These are phyloP conservation scores for Aspergillus amoenus DNA, from an alignment of 2,329 filamentous ascomycete genomes.

Conservation along the genomic window DNA sequence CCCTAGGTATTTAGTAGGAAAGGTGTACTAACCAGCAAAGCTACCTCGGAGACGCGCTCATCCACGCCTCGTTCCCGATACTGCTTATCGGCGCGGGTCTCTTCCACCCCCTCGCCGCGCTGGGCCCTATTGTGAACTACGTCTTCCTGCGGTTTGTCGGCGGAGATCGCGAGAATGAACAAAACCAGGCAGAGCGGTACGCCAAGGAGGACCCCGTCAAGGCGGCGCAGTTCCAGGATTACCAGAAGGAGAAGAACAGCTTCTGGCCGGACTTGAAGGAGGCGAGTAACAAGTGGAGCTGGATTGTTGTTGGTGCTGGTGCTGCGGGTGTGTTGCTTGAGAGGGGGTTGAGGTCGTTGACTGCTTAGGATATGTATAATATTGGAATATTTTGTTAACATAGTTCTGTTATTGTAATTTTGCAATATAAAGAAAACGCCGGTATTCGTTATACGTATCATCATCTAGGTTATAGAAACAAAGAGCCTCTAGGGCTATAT, in stretches of 20 bases:
- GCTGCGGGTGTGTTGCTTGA: conserved; percentile 51
- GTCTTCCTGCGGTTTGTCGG: conserved; percentile 57
- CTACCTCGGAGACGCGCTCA: conserved; percentile 61
- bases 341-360: conserved; percentile 21
- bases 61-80: conserved; percentile 60
- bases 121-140: conserved; percentile 60
- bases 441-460: no score
- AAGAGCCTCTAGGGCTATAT: no score
- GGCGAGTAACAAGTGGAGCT: conserved; percentile 56
- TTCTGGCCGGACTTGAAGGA: conserved; percentile 58
- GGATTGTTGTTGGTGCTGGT: conserved; percentile 53
- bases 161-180: conserved; percentile 57
- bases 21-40: conserved; percentile 30
- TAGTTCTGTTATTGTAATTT: no score
- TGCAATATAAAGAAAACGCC: no score
- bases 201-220: conserved; percentile 51
- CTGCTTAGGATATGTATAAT: background rate
- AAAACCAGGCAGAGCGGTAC: conserved; percentile 54
- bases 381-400: no score
- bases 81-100: conserved; percentile 54
- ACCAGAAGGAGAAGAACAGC: conserved; percentile 56
- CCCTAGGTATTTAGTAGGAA: no score
- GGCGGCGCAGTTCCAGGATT: conserved; percentile 53
- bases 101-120: conserved; percentile 54
- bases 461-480: no score